Base-by-base conservation (phyloP, 2,329 filamentous ascomycete genomes). In the Aspergillus fijiensis region DNA sequence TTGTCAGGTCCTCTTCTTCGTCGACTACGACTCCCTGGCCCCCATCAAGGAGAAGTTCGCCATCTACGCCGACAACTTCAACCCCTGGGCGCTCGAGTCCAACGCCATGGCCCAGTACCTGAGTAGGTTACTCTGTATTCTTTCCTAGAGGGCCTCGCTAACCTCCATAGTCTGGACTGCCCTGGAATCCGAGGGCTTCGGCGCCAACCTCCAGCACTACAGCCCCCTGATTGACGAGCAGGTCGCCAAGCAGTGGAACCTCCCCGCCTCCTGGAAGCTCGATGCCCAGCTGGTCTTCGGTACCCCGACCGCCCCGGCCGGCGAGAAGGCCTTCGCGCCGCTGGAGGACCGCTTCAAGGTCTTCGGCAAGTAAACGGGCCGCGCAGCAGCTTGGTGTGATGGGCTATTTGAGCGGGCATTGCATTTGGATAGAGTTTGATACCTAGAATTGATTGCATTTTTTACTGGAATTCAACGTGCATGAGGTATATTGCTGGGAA, bases 151-250 rank as follows among this genome's bases (percentile, higher is more conserved):
- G n/a, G 16, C 21, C 21, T 5, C 33, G 51, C 58, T 66, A 57
- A 67, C 16, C 55, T 10, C 10, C 2, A 4, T 35, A 67, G 73
- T 91, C 65, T 96, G 92, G 92, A 87, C 87, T 35, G 89, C 89
- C 1, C 85, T 96, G 57, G 88, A 92, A 80, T 84, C 88, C 63
- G 91, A 95, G 77, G 92, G 92, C 39, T 83, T 95, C 57, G 92
- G 92, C 64, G 89, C 88, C 76, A 96, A 93, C 82, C 84, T 96
- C 51, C 92, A 96, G 84, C 92, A 96, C 82, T 96, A 96, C 84
- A 94, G 91, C 85, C 91, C 91, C 25, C 77, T 96, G 63, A 85
- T 96, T 66, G 89, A 96, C 78, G 83, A 84, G 68, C 86, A 88
- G 81, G 87, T 92, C 55, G 77, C 83, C 54, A 80, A 80, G 65